phyloP scores from a whole-genome alignment of 2,329 filamentous ascomycete genomes.

The Tolypocladium guangdongense region DNA sequence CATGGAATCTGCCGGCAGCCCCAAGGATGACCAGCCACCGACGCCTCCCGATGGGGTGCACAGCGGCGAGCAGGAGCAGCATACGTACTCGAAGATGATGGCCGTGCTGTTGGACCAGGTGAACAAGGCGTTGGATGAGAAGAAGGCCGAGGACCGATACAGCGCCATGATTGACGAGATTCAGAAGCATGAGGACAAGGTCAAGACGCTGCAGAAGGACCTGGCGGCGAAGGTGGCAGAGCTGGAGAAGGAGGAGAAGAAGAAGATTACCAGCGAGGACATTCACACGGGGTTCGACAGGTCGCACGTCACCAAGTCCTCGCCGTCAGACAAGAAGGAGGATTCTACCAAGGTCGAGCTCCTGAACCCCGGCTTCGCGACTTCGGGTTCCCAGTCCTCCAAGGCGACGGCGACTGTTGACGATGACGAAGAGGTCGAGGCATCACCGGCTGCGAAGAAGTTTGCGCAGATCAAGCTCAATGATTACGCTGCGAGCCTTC shows the following conservation, averaged over 20 bases:
- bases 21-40: constrained; percentile 65
- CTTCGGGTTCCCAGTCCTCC: constrained; percentile 3
- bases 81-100: constrained; percentile 95
- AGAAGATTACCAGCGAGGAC: constrained; percentile 89
- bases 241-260: constrained; percentile 72
- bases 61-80: constrained; percentile 59
- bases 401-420: constrained; percentile 28
- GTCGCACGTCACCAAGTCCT: constrained; percentile 63
- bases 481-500: constrained; percentile 62
- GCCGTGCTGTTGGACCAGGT: constrained; percentile 90
- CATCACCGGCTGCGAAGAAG: constrained; percentile 64
- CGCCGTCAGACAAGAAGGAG: constrained; percentile 33
- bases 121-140: constrained; percentile 71
- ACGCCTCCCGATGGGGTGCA: constrained; percentile 71
- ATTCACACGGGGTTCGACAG: constrained; percentile 86
- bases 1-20: constrained; percentile 67
- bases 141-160: constrained; percentile 57
- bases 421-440: constrained; percentile 64
- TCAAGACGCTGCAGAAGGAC: constrained; percentile 67
- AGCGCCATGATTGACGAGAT: constrained; percentile 71
- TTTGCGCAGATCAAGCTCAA: constrained; percentile 70
- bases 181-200: constrained; percentile 63
- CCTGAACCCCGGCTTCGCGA: constrained; percentile 53
- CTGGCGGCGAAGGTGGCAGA: constrained; percentile 63
- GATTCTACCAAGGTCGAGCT: constrained; percentile 53